Percentiles rank a stretch among this genome's conserved stretches.
Conservation (phyloP, 768 basidiomycete genomes). For the Lentinula sp. region DNA sequence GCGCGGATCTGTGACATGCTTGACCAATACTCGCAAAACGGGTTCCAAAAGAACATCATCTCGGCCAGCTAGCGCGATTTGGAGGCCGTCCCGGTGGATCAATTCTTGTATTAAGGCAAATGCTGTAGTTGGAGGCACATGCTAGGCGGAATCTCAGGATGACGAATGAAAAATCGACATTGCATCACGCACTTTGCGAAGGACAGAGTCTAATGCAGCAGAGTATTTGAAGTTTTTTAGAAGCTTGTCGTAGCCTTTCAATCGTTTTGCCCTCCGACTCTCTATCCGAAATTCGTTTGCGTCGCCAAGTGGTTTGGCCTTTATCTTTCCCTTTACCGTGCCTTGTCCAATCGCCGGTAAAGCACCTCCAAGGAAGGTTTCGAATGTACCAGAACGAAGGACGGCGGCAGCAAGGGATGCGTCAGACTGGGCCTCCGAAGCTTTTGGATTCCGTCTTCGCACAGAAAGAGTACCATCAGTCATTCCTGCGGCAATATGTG, state of each 20-base stretch:
- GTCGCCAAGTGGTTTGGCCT: slow-evolving; percentile 50
- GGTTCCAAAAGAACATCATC: slow-evolving; percentile 94
- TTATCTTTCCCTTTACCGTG: slow-evolving; percentile 39
- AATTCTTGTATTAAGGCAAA: slow-evolving; percentile 93
- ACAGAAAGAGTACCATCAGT: slow-evolving; percentile 98
- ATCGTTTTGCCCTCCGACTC: slow-evolving; percentile 56
- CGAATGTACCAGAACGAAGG: slow-evolving; percentile 52
- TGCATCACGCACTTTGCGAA: slow-evolving; percentile 59
- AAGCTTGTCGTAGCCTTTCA: slow-evolving; percentile 85
- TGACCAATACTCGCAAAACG: slow-evolving; percentile 77
- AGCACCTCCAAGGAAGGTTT: slow-evolving; percentile 56
- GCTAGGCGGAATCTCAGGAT: slow-evolving; percentile 36
- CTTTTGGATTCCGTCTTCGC: slow-evolving; percentile 76
- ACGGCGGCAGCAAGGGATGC: slow-evolving; percentile 27
- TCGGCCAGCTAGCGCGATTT: slow-evolving; percentile 79
- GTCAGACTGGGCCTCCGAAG: slow-evolving; percentile 43
- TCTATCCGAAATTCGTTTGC: slow-evolving; percentile 76
- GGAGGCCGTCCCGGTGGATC: slow-evolving; percentile 84
- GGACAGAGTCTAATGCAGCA: slow-evolving; percentile 87
- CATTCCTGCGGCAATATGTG: slow-evolving; percentile 96
- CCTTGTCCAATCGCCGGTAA: slow-evolving; percentile 54
- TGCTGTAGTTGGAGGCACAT: slow-evolving; percentile 74
- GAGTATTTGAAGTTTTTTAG: slow-evolving; percentile 93
- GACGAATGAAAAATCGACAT: background rate
- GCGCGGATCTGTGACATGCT: slow-evolving; percentile 82